Evolutionary conservation across 1,139 yeast species (phyloP).

Genomic region (Protomyces gravidus): DNA sequence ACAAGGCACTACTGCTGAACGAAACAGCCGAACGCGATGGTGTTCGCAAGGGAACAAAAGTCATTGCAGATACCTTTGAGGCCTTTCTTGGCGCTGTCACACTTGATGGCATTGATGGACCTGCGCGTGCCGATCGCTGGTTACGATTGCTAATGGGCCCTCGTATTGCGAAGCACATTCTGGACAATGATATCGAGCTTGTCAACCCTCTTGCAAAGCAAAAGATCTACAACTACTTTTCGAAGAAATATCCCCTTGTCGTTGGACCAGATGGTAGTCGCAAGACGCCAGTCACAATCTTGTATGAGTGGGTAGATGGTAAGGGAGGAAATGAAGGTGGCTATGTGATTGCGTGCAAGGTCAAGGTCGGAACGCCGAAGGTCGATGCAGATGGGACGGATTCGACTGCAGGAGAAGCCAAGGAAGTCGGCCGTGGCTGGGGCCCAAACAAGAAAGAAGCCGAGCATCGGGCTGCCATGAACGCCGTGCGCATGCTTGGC

Average conservation of each 20-base stretch:
- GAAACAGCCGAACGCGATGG: slow-evolving; percentile 41
- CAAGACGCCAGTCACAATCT: slow-evolving; percentile 32
- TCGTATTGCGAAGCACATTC: slow-evolving; percentile 44
- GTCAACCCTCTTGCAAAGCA: slow-evolving; percentile 64
- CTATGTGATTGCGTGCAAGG: slow-evolving; percentile 60
- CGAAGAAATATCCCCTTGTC: slow-evolving; percentile 54
- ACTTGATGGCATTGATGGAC: slow-evolving; percentile 53
- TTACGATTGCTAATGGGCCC: slow-evolving; percentile 53
- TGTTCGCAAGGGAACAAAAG: slow-evolving; percentile 43
- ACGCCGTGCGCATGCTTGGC: slow-evolving; percentile 43
- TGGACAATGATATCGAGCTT: slow-evolving; percentile 40
- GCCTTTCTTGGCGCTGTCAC: slow-evolving; percentile 85
- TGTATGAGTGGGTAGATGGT: slow-evolving; percentile 53
- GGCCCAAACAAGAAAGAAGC: slow-evolving; percentile 62
- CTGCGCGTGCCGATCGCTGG: slow-evolving; percentile 49
- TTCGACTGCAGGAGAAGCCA: slow-evolving; percentile 40
- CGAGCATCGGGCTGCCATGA: slow-evolving; percentile 69
- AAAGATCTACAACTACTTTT: slow-evolving; percentile 71
- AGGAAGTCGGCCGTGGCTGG: slow-evolving; percentile 54
- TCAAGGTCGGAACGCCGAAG: slow-evolving; percentile 40
- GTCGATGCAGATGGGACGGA: not conserved
- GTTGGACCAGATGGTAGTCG: slow-evolving; percentile 45
- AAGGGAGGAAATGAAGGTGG: slow-evolving; percentile 52
- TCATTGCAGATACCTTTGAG: slow-evolving; percentile 76
- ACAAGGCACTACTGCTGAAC: slow-evolving; percentile 53